phyloP scores from a whole-genome alignment of 2,329 filamentous ascomycete genomes.

The Colletotrichum siamense region DNA sequence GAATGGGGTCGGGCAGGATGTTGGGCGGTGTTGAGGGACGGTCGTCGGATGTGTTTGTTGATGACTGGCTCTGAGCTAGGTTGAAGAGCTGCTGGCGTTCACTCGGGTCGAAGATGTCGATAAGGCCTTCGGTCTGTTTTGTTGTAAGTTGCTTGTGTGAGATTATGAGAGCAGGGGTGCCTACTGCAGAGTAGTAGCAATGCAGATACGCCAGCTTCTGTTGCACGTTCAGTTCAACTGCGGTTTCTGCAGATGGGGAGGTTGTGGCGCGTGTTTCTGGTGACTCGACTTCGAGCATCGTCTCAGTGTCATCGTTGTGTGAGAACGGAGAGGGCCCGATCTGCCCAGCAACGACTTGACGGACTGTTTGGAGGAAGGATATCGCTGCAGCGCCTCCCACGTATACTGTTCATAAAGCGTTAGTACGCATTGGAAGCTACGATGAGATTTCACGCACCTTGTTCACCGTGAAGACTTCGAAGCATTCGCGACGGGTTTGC shows the following conservation, averaged over 20 bases:
- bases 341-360: not conserved
- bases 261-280: not conserved
- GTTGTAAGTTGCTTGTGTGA: not conserved
- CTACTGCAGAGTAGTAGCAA: not conserved
- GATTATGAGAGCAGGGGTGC: rapidly evolving
- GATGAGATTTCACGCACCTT: not conserved
- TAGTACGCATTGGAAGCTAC: rapidly evolving
- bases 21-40: not conserved
- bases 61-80: not conserved
- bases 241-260: not conserved
- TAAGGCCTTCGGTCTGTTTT: not conserved
- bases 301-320: not conserved
- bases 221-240: not conserved
- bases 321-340: not conserved
- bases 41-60: not conserved
- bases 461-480: not conserved
- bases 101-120: not conserved
- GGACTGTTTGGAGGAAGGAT: not conserved
- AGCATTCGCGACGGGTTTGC: not conserved
- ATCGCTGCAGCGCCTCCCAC: not conserved
- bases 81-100: not conserved
- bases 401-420: not conserved
- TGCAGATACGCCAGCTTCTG: not conserved
- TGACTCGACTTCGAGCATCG: not conserved
- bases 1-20: rapidly evolving